Base-by-base conservation (phyloP, 192 early-diverging fungal genomes). In the Coemansia sp. region DNA sequence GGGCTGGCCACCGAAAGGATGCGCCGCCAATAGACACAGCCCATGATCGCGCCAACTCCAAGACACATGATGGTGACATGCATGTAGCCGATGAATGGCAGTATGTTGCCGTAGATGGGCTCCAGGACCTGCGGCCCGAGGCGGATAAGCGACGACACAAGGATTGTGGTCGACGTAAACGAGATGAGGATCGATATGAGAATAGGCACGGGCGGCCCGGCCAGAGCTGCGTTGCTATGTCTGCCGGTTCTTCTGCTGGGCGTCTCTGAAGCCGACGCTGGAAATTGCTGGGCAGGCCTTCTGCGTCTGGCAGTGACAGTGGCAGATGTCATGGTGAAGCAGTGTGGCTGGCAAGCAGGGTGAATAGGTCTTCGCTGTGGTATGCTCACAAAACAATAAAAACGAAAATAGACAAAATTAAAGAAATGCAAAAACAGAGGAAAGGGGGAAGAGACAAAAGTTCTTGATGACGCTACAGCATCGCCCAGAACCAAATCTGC, bases 21-120 rank as follows among this genome's bases (percentile, higher is more conserved):
- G 52, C 37, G 58, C n/a, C 64, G 67, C 68, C 71, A 73, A 74
- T 70, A 67, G 21, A 16, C 30, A 13, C 46, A 12, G 1, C 71
- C 79, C 2, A 74, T 16, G 31, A 78, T 39, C 20, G 72, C 84
- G n/a, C 87, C 90, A 2, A 86, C 64, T 33, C 68, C 58, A 20
- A 81, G 63, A 18, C 75, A 76, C 16, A 53, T 31, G 18, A 83
- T 58, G 7, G 78, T 49, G n/a, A 60, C 72, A 34, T 81, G 72
- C 13, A 68, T 28, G 56, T 86, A 89, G 46, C 77, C 61, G 9
- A 82, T 48, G 52, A 76, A 62, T 7, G 88, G 71, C 58, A 91
- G 84, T 20, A 91, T 84, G 69, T 86, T 88, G 31, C 89, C 87
- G 51, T 89, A 91, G 26, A 89, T 52, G 1, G 89, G 88, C 58